Evolutionary conservation across 306 rosid species (phyloP), one percentile per base, ranked within the genome.

Genomic region (Sesbania bispinosa): DNA sequence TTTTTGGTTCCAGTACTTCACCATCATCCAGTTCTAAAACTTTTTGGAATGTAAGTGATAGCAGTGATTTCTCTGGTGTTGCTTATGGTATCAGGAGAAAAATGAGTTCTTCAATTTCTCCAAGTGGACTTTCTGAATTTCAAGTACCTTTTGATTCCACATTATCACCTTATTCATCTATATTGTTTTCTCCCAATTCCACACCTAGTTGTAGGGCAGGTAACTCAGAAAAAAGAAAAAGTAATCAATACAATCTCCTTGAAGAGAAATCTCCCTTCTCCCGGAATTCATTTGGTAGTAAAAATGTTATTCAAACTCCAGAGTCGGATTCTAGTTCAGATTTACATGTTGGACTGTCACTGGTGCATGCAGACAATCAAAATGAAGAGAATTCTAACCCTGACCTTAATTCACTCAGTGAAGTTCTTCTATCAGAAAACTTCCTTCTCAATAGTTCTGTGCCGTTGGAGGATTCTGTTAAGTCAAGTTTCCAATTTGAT

Each of bases 221-320:
- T 33, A 71, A 59, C 51, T 71, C 76, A 26, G 78, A 63, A 32
- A 88, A 74, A 43, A 74, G 82, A 16, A 62, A 54, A 57, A 35
- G 8, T 14, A 19, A 14, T 45, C 58, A 15, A 26, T 29, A 69
- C 85, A 74, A 68, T 72, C 48, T 74, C 72, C 61, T 32, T 42
- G 80, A 59, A 13, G 85, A 77, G 52, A 86, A 73, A 27, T 88
- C 89, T 74, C 96, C 96, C 5, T 85, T 86, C 78, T 90, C 97
- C 64, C 19, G 48, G 53, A 68, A 77, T 59, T 88, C 96, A 13
- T 41, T 86, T 70, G 78, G 82, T 20, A 85, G 96, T 71, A 88
- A 81, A 52, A 90, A 88, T 81, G 90, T 90, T 47, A 85, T 90
- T 72, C 83, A 35, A 79, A 90, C 98, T 57, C 98, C 98, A 48